A percentile compares a stretch with the other conserved stretches of the same genome.
Evolutionary conservation across 1,284 basidiomycete genomes (phyloP).

Genomic region (Sporisorium exsertum): DNA sequence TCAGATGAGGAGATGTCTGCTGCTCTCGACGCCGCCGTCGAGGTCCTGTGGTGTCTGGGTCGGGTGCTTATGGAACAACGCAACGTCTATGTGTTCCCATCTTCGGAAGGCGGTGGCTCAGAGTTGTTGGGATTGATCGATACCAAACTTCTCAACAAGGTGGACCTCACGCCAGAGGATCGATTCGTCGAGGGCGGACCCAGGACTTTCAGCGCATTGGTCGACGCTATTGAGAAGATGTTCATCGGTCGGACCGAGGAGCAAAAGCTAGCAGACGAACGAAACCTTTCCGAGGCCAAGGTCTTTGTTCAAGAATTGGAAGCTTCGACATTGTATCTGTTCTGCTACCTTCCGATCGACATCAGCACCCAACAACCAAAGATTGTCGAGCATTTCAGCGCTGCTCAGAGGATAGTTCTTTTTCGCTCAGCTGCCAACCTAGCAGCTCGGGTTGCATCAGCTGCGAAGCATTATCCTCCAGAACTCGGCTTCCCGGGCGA

Average conservation of each 20-base stretch:
- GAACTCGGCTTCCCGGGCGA: conserved; percentile 13
- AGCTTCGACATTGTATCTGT: conserved; percentile 11
- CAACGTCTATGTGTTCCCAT: not conserved
- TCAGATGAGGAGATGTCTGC: not conserved
- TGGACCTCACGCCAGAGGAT: not conserved
- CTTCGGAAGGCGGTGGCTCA: not conserved
- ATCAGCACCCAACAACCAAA: not conserved
- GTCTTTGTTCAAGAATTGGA: conserved; percentile 23
- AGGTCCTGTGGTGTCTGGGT: conserved; percentile 24
- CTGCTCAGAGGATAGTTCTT: conserved; percentile 8
- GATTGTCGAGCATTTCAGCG: conserved; percentile 14
- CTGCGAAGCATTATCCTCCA: conserved; percentile 4
- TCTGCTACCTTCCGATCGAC: conserved; percentile 12
- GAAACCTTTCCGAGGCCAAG: conserved; percentile 3
- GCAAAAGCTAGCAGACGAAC: not conserved
- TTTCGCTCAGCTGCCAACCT: conserved; percentile 30
- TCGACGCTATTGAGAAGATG: not conserved
- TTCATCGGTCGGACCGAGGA: not conserved
- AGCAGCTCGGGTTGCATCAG: conserved; percentile 13
- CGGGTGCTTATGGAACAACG: conserved; percentile 11
- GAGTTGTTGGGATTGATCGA: not conserved
- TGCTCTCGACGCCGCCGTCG: conserved; percentile 5
- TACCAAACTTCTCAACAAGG: not conserved
- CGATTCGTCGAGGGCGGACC: conserved; percentile 4
- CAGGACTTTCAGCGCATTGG: conserved; percentile 8